phyloP scores from a whole-genome alignment of 164 flowering plant species.

The Annona squamosa region DNA sequence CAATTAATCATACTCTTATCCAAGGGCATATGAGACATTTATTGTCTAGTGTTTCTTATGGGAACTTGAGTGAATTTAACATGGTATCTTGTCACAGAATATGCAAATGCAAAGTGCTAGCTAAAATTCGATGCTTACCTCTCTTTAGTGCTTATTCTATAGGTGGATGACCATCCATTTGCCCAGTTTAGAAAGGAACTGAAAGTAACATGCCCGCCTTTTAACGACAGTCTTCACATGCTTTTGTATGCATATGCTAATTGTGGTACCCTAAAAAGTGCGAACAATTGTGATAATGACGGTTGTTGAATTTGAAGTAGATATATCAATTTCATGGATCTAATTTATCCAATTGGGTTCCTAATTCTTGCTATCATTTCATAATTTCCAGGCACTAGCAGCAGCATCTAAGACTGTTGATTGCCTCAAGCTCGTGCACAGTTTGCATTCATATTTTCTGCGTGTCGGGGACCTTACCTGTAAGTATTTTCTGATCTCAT shows the following conservation, averaged over 20 bases:
- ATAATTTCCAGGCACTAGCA: constrained; percentile 70
- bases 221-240: neutral
- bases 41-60: neutral
- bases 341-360: neutral
- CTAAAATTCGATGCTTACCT: neutral
- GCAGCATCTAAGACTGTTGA: constrained; percentile 97
- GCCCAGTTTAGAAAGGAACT: neutral
- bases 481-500: constrained; percentile 31
- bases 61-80: neutral
- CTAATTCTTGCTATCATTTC: neutral
- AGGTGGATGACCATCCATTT: neutral
- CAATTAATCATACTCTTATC: neutral
- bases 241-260: neutral
- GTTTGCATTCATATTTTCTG: constrained; percentile 82
- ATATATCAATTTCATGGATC: neutral
- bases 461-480: constrained; percentile 72
- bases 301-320: neutral
- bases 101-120: neutral
- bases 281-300: neutral
- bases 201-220: no score
- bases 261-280: neutral
- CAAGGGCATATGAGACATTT: neutral
- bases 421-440: constrained; percentile 73
- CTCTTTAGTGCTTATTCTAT: neutral
- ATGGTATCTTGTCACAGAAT: neutral